phyloP scores from a whole-genome alignment of 1,284 basidiomycete genomes.

The Cryptococcus sp. region DNA sequence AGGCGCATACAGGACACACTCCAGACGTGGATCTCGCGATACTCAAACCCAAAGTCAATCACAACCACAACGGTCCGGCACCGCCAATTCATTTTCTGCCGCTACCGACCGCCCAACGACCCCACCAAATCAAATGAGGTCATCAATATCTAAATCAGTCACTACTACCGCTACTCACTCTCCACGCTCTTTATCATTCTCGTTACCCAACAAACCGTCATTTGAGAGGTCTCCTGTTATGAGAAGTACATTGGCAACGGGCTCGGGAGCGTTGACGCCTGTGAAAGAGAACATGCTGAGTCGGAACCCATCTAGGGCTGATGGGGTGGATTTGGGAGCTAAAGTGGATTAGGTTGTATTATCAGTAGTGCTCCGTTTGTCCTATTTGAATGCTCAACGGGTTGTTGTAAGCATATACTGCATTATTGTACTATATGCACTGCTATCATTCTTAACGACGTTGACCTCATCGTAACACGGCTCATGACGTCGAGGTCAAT shows the following conservation, averaged over 20 bases:
- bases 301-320: neutral
- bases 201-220: neutral
- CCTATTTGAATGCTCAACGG: no score
- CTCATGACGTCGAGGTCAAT: no score
- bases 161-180: neutral
- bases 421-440: no score
- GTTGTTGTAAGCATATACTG: no score
- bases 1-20: neutral
- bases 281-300: neutral
- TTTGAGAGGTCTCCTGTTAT: neutral
- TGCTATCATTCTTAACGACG: no score
- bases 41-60: no score
- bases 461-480: no score
- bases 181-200: neutral
- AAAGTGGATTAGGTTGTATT: no score
- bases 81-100: neutral
- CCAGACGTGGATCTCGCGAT: neutral
- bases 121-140: neutral
- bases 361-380: no score
- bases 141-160: neutral
- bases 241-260: neutral
- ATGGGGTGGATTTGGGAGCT: neutral
- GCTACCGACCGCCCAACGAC: neutral
- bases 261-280: neutral
- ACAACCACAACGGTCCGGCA: neutral